phyloP scores from a whole-genome alignment of 768 basidiomycete species.

The Coprinopsis cinerea region DNA sequence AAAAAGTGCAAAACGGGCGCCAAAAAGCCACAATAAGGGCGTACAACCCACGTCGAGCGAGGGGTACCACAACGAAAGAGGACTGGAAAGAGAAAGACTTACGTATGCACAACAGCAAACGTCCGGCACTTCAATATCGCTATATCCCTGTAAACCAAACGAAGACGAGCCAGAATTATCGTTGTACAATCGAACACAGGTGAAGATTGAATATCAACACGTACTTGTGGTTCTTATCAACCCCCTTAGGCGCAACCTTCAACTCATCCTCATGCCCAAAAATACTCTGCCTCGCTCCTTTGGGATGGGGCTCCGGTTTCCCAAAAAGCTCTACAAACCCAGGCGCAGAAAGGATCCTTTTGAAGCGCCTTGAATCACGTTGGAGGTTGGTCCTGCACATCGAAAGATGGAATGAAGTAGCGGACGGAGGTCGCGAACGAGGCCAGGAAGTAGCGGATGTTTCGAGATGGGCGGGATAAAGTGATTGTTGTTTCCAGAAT shows the following conservation, averaged over 20 bases:
- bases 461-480: not conserved
- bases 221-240: slow-evolving; percentile 76
- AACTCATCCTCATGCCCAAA: slow-evolving; percentile 87
- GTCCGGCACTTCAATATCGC: slow-evolving; percentile 84
- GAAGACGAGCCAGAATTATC: not conserved
- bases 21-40: not conserved
- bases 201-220: slow-evolving; percentile 10
- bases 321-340: slow-evolving; percentile 80
- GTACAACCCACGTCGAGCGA: not conserved
- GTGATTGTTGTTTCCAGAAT: not conserved
- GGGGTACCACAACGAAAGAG: not conserved
- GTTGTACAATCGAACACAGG: not conserved
- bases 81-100: slow-evolving; percentile 15
- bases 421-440: not conserved
- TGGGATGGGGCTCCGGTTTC: slow-evolving; percentile 50
- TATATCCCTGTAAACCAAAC: slow-evolving; percentile 58
- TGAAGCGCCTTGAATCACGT: slow-evolving; percentile 54
- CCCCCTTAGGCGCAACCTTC: slow-evolving; percentile 88
- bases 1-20: not conserved
- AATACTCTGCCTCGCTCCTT: slow-evolving; percentile 64
- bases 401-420: too few relatives aligned
- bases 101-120: slow-evolving; percentile 65
- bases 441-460: not conserved
- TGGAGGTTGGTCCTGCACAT: slow-evolving; percentile 64
- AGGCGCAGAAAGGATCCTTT: slow-evolving; percentile 57